Percentiles rank a stretch among this genome's conserved stretches.
Conservation (phyloP, 441 rosid genomes). For the Lepidium campestre region DNA sequence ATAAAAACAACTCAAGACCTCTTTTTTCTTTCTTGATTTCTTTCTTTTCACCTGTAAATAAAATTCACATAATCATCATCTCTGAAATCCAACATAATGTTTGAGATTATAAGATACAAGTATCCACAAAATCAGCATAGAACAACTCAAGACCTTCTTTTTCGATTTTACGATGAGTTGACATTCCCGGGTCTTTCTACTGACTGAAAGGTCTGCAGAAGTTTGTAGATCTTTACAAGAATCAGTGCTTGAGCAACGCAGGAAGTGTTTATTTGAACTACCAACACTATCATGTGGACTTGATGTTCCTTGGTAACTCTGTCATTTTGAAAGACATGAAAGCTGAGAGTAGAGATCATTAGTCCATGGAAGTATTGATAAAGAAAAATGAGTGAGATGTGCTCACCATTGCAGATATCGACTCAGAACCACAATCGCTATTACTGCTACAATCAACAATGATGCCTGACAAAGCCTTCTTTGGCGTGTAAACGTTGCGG, state of each 20-base stretch:
- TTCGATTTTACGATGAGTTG: background rate
- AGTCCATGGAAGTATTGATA: background rate
- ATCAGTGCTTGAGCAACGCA: background rate
- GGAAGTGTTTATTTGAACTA: background rate
- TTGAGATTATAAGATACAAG: background rate
- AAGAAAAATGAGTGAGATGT: background rate
- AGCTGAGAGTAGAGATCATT: background rate
- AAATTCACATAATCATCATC: background rate
- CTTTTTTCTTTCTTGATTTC: no score
- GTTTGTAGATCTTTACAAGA: background rate
- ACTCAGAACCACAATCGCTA: background rate
- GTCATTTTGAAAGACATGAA: background rate
- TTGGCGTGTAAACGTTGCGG: background rate
- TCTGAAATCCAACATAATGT: background rate
- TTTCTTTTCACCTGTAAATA: no score
- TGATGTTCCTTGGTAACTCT: slow-evolving; percentile 11
- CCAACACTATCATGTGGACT: slow-evolving; percentile 10
- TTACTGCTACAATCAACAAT: background rate
- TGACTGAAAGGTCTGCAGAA: background rate
- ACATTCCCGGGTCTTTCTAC: background rate
- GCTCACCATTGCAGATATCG: slow-evolving; percentile 5
- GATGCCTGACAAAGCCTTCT: slow-evolving; percentile 5
- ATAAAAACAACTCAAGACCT: background rate
- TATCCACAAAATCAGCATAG: background rate
- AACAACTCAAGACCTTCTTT: background rate